Evolutionary conservation across 345 rosid genomes (phyloP).

Genomic region (Pistacia vera): DNA sequence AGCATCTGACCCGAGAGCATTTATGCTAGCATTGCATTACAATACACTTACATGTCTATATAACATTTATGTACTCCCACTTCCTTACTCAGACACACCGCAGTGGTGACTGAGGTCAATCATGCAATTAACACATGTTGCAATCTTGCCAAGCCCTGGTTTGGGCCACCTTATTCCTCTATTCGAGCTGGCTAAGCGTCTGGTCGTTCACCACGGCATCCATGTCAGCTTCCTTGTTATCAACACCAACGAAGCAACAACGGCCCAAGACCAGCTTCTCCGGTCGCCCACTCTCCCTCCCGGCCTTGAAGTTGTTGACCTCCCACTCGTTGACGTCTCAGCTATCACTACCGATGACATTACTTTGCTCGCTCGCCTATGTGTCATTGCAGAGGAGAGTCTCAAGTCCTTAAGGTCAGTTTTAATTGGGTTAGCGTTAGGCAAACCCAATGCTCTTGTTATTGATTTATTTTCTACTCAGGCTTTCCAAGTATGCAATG

Average conservation of each 20-base stretch:
- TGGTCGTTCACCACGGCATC: slow-evolving; percentile 29
- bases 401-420: slow-evolving; percentile 26
- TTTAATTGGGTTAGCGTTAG: slow-evolving; percentile 11
- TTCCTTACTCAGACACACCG: too few species aligned
- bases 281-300: slow-evolving; percentile 23
- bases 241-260: slow-evolving; percentile 19
- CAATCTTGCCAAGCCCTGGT: slow-evolving; percentile 39
- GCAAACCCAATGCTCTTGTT: slow-evolving; percentile 32
- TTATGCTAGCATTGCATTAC: too few species aligned
- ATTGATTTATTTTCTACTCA: slow-evolving; percentile 35
- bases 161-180: slow-evolving; percentile 48
- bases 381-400: slow-evolving; percentile 26
- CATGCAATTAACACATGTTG: slow-evolving; percentile 24
- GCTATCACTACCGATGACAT: slow-evolving; percentile 20
- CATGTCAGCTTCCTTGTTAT: slow-evolving; percentile 35
- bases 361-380: slow-evolving; percentile 13
- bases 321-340: slow-evolving; percentile 36
- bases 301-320: slow-evolving; percentile 26
- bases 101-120: background rate
- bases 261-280: slow-evolving; percentile 29
- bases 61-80: too few species aligned
- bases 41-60: too few species aligned
- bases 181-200: slow-evolving; percentile 42
- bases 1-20: too few species aligned
- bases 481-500: slow-evolving; percentile 33